Evolutionary conservation across 2,329 filamentous ascomycete genomes (phyloP).

Genomic region (Pyrenophora tritici-repentis): DNA sequence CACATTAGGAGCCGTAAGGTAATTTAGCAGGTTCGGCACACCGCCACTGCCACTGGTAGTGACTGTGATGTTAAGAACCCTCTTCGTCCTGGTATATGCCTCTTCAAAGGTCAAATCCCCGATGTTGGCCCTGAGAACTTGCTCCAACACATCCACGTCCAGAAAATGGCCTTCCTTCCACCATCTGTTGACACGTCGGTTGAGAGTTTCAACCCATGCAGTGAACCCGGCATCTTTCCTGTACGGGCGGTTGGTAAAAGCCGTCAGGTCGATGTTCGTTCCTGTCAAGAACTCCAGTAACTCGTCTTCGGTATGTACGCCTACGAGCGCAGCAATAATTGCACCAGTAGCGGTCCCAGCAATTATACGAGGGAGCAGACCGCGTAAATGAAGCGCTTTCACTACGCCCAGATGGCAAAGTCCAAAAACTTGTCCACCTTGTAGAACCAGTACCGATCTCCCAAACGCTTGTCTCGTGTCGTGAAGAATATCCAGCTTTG

Average conservation of each 20-base stretch:
- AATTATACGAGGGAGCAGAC: conserved; percentile 85
- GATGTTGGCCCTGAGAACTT: conserved; percentile 82
- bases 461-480: conserved; percentile 89
- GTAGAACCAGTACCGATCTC: conserved; percentile 80
- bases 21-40: conserved; percentile 85
- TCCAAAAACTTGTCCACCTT: conserved; percentile 90
- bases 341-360: conserved; percentile 90
- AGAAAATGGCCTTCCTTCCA: conserved; percentile 79
- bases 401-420: conserved; percentile 89
- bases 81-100: conserved; percentile 82
- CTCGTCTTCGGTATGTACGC: conserved; percentile 85
- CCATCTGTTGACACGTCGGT: conserved; percentile 71
- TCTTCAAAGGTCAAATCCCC: conserved; percentile 93
- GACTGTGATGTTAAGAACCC: conserved; percentile 90
- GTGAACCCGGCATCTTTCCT: conserved; percentile 34
- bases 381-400: conserved; percentile 80
- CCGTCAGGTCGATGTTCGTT: conserved; percentile 79
- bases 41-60: conserved; percentile 74
- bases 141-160: conserved; percentile 79
- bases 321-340: conserved; percentile 84
- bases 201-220: conserved; percentile 60
- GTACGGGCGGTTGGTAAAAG: conserved; percentile 62
- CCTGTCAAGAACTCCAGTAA: conserved; percentile 76
- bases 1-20: conserved; percentile 90
- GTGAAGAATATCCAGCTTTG: conserved; percentile 83